Evolutionary conservation across 352 stramenopile species (phyloP).

Genomic region (Blastocystis sp.): DNA sequence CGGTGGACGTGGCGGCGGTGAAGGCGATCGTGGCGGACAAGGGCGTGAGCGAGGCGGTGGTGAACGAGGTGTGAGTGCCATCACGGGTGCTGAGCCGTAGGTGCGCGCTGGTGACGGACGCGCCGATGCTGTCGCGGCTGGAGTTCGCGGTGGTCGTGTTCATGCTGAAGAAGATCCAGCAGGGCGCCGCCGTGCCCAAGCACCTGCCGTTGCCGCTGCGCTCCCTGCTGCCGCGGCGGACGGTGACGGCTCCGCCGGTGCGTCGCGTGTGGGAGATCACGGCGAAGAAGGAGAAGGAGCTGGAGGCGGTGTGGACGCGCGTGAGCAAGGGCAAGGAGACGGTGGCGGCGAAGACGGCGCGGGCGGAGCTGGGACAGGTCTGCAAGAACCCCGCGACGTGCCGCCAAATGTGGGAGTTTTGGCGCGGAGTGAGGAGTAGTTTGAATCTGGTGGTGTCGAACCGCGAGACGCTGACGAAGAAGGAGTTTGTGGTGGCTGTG

Average conservation of each 20-base stretch:
- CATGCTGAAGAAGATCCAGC: conserved; percentile 56
- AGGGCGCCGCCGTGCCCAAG: conserved; percentile 29
- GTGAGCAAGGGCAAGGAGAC: background rate
- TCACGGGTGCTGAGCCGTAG: background rate
- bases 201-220: conserved; percentile 25
- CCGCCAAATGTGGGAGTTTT: conserved; percentile 13
- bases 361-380: background rate
- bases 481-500: conserved; percentile 28
- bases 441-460: conserved; percentile 1
- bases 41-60: background rate
- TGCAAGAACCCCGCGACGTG: background rate
- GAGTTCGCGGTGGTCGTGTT: conserved; percentile 47
- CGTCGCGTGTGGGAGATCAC: conserved; percentile 14
- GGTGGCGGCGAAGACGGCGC: background rate
- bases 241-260: background rate
- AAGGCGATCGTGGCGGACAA: background rate
- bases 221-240: background rate
- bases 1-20: background rate
- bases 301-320: background rate
- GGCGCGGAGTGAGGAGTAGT: background rate
- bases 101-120: background rate
- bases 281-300: conserved; percentile 19
- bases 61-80: background rate
- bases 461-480: background rate
- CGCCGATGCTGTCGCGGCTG: background rate